Percentiles rank a stretch among this genome's conserved stretches.
Evolutionary conservation across 495 filamentous ascomycete genomes (phyloP).

Genomic region (Lasiosphaeris hirsuta): DNA sequence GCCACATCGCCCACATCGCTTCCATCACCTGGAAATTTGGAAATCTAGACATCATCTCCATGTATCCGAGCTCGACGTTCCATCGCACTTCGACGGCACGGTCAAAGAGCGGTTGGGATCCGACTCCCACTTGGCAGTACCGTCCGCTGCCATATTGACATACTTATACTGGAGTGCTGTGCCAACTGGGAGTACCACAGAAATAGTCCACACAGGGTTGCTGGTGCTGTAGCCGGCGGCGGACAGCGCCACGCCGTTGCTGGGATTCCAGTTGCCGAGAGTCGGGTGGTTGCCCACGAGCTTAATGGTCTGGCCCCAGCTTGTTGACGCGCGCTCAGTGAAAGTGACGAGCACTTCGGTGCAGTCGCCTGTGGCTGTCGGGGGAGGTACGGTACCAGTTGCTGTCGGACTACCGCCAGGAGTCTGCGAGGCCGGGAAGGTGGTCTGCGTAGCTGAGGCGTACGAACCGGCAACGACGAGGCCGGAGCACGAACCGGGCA

Average conservation of each 20-base stretch:
- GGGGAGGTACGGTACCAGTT: conserved; percentile 33
- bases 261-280: conserved; percentile 57
- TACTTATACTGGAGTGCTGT: conserved; percentile 64
- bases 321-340: conserved; percentile 52
- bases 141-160: conserved; percentile 54
- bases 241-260: conserved; percentile 48
- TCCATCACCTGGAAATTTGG: not conserved
- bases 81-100: conserved; percentile 50
- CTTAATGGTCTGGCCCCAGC: conserved; percentile 57
- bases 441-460: conserved; percentile 48
- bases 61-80: conserved; percentile 34
- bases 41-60: conserved; percentile 28
- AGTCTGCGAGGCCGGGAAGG: conserved; percentile 56
- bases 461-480: conserved; percentile 58
- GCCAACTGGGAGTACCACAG: conserved; percentile 50
- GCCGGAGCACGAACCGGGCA: conserved; percentile 52
- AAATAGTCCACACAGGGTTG: conserved; percentile 57
- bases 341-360: conserved; percentile 58
- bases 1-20: not conserved
- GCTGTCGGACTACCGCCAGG: conserved; percentile 22
- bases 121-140: conserved; percentile 58
- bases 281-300: conserved; percentile 52
- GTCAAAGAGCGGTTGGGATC: conserved; percentile 61
- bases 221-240: conserved; percentile 51
- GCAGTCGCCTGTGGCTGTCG: conserved; percentile 40